Evolutionary conservation across 1,284 basidiomycete genomes (phyloP).

Genomic region (Amylostereum areolatum): DNA sequence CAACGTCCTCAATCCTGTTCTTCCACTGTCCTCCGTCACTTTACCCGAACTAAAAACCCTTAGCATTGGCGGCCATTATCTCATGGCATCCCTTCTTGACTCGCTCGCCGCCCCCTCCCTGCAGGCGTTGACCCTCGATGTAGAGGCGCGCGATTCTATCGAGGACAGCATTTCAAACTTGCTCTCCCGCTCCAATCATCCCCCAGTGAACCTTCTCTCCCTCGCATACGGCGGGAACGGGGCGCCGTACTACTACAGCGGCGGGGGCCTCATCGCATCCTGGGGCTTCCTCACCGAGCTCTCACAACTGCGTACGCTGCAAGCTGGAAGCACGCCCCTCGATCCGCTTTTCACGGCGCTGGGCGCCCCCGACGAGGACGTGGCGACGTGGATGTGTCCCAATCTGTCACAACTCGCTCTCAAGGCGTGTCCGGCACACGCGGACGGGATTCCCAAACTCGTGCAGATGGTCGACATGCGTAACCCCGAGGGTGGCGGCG

Average conservation of each 20-base stretch:
- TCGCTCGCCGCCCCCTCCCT: conserved; percentile 51
- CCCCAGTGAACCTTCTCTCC: conserved; percentile 48
- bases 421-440: conserved; percentile 54
- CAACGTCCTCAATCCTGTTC: conserved; percentile 49
- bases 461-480: conserved; percentile 63
- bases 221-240: conserved; percentile 46
- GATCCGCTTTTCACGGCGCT: conserved; percentile 55
- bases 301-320: conserved; percentile 45
- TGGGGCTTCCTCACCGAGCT: conserved; percentile 46
- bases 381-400: conserved; percentile 56
- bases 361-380: conserved; percentile 50
- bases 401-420: conserved; percentile 48
- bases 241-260: conserved; percentile 36
- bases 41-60: conserved; percentile 48
- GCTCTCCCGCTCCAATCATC: conserved; percentile 48
- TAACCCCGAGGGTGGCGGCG: conserved; percentile 43
- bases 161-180: conserved; percentile 60
- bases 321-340: conserved; percentile 55
- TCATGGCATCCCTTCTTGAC: conserved; percentile 58
- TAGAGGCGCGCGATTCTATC: conserved; percentile 61
- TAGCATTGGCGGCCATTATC: conserved; percentile 57
- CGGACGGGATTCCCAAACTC: conserved; percentile 56
- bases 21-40: conserved; percentile 48
- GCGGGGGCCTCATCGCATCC: conserved; percentile 34
- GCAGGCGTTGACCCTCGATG: conserved; percentile 51